These are phyloP conservation scores for Ploettnerulaceae sp. DNA, from an alignment of 2,329 filamentous ascomycete genomes.

Conservation along the genomic window DNA sequence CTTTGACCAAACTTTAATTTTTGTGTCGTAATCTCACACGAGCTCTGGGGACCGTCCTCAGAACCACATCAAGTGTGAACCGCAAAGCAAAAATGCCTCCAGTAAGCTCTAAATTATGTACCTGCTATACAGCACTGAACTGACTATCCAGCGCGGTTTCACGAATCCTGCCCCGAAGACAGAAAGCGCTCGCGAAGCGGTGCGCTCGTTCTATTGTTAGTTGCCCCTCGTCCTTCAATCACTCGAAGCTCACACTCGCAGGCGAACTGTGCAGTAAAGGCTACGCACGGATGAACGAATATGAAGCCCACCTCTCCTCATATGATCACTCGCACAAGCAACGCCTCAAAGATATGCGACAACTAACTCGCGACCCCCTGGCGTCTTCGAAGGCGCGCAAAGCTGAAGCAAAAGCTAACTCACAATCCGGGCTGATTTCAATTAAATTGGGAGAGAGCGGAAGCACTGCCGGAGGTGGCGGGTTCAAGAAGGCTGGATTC, in stretches of 20 bases:
- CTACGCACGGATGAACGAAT: slow-evolving; percentile 92
- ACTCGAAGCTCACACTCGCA: slow-evolving; percentile 23
- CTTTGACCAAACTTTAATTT: slow-evolving; percentile 29
- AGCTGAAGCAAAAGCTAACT: slow-evolving; percentile 64
- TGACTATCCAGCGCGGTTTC: slow-evolving; percentile 38
- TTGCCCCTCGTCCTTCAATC: slow-evolving; percentile 1
- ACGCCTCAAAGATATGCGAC: slow-evolving; percentile 82
- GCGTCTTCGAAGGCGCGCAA: slow-evolving; percentile 61
- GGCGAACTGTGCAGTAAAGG: slow-evolving; percentile 84
- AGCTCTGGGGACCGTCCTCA: neutral
- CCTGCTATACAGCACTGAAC: too few species aligned
- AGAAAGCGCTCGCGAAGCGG: slow-evolving; percentile 65
- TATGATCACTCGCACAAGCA: slow-evolving; percentile 97
- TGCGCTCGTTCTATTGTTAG: slow-evolving; percentile 72
- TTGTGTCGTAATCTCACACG: neutral
- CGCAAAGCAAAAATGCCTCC: slow-evolving; percentile 48
- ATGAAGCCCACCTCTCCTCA: slow-evolving; percentile 86
- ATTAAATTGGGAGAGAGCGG: slow-evolving; percentile 52
- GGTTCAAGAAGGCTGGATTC: slow-evolving; percentile 66
- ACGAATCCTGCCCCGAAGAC: slow-evolving; percentile 47
- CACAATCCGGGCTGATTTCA: slow-evolving; percentile 55
- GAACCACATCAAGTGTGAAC: neutral
- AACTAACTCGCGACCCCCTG: slow-evolving; percentile 68
- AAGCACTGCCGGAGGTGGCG: slow-evolving; percentile 30
- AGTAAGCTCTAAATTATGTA: too few species aligned